Percentiles rank a stretch among this genome's conserved stretches.
phyloP scores from a whole-genome alignment of 768 basidiomycete genomes.

The Boletellus sp. region DNA sequence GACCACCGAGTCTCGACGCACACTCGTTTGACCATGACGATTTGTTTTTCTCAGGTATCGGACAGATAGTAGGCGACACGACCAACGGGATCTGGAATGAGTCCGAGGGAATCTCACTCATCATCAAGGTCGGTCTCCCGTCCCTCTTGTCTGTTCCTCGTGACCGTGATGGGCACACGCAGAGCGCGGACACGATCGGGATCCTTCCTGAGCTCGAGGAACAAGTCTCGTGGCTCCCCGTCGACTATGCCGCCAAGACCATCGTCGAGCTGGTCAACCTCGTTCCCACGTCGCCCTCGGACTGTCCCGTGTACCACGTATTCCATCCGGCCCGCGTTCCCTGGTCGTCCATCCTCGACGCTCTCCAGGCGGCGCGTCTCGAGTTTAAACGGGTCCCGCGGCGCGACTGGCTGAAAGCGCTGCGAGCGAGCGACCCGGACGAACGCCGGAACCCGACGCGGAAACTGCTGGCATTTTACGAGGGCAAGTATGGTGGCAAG shows the following conservation, averaged over 20 bases:
- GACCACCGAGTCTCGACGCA: too few species aligned
- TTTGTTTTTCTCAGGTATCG: constrained; percentile 37
- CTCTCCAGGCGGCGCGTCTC: constrained; percentile 36
- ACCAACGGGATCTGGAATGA: constrained; percentile 50
- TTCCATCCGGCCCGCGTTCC: constrained; percentile 11
- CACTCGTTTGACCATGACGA: too few species aligned
- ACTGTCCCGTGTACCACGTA: constrained; percentile 24
- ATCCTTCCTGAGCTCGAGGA: constrained; percentile 33
- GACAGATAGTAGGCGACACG: constrained; percentile 54
- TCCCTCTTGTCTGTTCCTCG: neutral
- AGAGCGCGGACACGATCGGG: constrained; percentile 40
- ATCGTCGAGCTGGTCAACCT: constrained; percentile 42
- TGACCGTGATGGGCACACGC: neutral
- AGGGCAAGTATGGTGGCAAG: constrained; percentile 21
- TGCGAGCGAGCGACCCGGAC: constrained; percentile 21
- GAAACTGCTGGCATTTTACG: constrained; percentile 25
- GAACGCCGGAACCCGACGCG: constrained; percentile 23
- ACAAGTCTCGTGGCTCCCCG: constrained; percentile 46
- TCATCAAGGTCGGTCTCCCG: constrained; percentile 28
- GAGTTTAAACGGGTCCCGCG: constrained; percentile 19
- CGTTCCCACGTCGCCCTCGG: neutral
- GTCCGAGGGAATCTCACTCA: constrained; percentile 37
- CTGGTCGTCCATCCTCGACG: constrained; percentile 41
- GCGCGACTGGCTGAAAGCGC: constrained; percentile 22
- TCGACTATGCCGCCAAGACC: constrained; percentile 46